These are phyloP conservation scores for Pyrenula massariospora DNA, from an alignment of 495 filamentous ascomycete genomes.

Conservation along the genomic window DNA sequence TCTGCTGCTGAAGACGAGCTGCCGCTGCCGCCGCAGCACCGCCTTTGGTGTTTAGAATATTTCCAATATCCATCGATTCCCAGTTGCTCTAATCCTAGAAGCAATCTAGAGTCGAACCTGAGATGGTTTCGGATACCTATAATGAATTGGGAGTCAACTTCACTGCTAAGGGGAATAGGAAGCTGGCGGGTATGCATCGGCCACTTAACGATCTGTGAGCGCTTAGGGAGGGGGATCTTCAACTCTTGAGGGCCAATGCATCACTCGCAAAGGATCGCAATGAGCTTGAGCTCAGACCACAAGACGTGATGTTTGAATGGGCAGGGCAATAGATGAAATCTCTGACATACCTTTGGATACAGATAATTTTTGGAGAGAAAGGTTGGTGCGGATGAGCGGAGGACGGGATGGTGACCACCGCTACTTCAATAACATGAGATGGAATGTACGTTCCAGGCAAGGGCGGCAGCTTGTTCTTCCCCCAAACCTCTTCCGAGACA, in stretches of 20 bases:
- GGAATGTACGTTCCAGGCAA: slow-evolving; percentile 1
- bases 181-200: not conserved
- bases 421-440: not conserved
- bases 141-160: not conserved
- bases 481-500: not conserved
- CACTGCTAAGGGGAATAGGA: not conserved
- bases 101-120: not conserved
- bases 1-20: not conserved
- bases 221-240: not conserved
- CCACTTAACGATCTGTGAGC: not conserved
- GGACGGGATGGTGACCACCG: not conserved
- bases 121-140: not conserved
- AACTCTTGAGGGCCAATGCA: not conserved
- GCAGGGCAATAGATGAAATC: not conserved
- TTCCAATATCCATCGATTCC: not conserved
- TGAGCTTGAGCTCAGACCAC: not conserved
- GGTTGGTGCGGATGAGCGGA: not conserved
- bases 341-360: not conserved
- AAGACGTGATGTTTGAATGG: not conserved
- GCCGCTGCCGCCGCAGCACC: not conserved
- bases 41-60: slow-evolving; percentile 1
- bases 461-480: not conserved
- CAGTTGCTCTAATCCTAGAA: not conserved
- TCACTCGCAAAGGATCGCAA: not conserved
- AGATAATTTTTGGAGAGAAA: not conserved